Base-by-base conservation (phyloP, 495 filamentous ascomycete species). In the Platismatia glauca region DNA sequence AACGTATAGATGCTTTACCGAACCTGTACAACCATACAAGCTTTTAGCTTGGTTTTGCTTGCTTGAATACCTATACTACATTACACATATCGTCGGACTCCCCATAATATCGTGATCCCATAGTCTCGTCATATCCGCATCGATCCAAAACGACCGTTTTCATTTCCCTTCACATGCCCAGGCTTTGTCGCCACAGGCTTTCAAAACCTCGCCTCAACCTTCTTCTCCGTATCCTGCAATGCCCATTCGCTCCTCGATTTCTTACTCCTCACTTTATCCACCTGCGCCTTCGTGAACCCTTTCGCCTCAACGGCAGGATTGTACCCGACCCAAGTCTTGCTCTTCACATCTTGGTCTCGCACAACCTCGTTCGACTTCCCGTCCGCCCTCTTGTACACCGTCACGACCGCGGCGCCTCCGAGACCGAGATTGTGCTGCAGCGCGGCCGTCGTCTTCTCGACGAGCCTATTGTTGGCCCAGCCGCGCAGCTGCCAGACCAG, bases 401-500 rank as follows among this genome's bases (percentile, higher is more conserved):
- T 94, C 20, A 93, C 88, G 0, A 98, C 91, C 4, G 85, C 91
- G 3, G 93, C 94, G 61, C 94, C 94, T 3, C 94, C 94, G 29
- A 98, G 77, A 0, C 94, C 94, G 5, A 98, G 77, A 70, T 98
- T 98, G 73, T 98, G 94, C 77, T 97, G 94, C 73, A 98, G 73
- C 52, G 89, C 88, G 48, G 80, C 84, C 55, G 73, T 80, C 0
- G 91, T 89, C 20, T 83, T 81, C 20, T 80, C 75, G 11, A 91
- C 83, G 12, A 84, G 74, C 33, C 94, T 80, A 75, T 98, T 97
- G 69, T 91, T 95, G 15, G 93, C 94, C 94, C 94, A 97, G 5
- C 94, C 94, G 55, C 94, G 79, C 70, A 98, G 77, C 66, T 98
- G 94, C 94, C 94, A 98, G 29, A 95, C 89, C 46, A 98, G 74